These are phyloP conservation scores for Echeveria elegans DNA, from an alignment of 164 flowering plant genomes.

Conservation along the genomic window DNA sequence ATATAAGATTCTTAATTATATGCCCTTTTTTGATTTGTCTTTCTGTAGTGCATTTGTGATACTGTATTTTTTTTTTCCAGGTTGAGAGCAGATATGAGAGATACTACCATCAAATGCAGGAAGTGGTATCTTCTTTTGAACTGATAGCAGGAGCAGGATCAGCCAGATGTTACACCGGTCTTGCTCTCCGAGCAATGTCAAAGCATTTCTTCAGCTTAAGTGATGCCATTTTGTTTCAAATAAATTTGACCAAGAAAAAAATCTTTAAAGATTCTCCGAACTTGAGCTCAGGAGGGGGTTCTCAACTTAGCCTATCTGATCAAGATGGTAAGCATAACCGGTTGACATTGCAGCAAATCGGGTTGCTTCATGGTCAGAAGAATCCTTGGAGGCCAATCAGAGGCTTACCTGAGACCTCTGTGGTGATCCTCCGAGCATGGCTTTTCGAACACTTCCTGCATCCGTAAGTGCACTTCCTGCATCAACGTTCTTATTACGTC, in stretches of 20 bases:
- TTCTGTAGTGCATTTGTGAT: too few species aligned
- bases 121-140: constrained; percentile 63
- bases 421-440: constrained; percentile 76
- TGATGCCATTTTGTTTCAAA: constrained; percentile 55
- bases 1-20: neutral
- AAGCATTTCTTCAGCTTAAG: constrained; percentile 64
- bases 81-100: constrained; percentile 67
- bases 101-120: constrained; percentile 61
- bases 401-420: constrained; percentile 87
- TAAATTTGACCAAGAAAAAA: constrained; percentile 27
- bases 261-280: constrained; percentile 35
- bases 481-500: too few species aligned
- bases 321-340: constrained; percentile 30
- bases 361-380: constrained; percentile 40
- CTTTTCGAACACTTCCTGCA: constrained; percentile 90
- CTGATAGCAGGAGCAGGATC: constrained; percentile 57
- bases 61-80: constrained; percentile 25
- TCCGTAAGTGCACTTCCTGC: constrained; percentile 77
- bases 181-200: constrained; percentile 79
- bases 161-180: constrained; percentile 62
- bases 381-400: constrained; percentile 75
- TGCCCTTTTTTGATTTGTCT: neutral
- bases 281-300: constrained; percentile 32
- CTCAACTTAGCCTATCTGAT: constrained; percentile 56
- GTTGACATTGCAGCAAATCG: constrained; percentile 52